These are phyloP conservation scores for Fonsecaea erecta DNA, from an alignment of 2,329 filamentous ascomycete genomes.

Conservation along the genomic window DNA sequence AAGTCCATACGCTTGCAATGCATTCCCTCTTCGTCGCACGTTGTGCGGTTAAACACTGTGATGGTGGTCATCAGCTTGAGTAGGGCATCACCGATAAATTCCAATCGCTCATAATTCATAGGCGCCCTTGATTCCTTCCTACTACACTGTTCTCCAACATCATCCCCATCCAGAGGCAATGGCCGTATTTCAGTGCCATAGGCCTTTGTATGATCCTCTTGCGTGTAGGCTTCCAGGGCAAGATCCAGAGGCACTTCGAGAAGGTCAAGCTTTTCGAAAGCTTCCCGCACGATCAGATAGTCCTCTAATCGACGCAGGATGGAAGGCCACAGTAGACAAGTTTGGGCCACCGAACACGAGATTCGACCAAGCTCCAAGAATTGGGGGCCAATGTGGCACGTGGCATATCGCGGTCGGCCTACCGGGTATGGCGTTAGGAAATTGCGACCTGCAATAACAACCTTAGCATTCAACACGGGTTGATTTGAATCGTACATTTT, in stretches of 20 bases:
- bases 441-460: constrained; percentile 79
- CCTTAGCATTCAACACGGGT: constrained; percentile 77
- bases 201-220: constrained; percentile 83
- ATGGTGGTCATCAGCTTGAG: constrained; percentile 96
- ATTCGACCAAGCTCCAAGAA: constrained; percentile 79
- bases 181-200: constrained; percentile 57
- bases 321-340: constrained; percentile 77
- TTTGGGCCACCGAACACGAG: constrained; percentile 69
- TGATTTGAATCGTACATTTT: constrained; percentile 67
- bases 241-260: constrained; percentile 64
- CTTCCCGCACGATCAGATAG: constrained; percentile 78
- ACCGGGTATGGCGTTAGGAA: constrained; percentile 71
- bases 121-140: constrained; percentile 70
- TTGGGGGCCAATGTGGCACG: constrained; percentile 74
- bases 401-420: constrained; percentile 52
- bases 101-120: constrained; percentile 90
- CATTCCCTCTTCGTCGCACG: constrained; percentile 79
- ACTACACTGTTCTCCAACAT: background rate
- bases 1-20: constrained; percentile 90
- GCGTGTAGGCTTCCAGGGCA: constrained; percentile 88
- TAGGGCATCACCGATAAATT: constrained; percentile 92
- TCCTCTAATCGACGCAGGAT: constrained; percentile 84
- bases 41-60: constrained; percentile 76
- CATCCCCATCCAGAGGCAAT: background rate
- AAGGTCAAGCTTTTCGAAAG: constrained; percentile 68